Conservation (phyloP, 2,329 filamentous ascomycete species). For the Pseudocercospora eumusae region DNA sequence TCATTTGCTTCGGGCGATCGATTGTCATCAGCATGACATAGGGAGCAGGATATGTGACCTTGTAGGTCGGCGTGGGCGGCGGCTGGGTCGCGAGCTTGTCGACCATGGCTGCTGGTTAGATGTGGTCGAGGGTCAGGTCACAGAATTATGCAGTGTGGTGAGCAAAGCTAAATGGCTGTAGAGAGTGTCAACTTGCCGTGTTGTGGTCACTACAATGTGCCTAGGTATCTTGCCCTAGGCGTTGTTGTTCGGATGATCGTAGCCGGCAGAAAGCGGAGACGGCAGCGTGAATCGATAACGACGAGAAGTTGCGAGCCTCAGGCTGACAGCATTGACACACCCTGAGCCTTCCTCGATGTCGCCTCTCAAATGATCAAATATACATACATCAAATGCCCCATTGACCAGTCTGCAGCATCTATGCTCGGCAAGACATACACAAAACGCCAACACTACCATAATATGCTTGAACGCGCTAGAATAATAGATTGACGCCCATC, state of each 20-base stretch:
- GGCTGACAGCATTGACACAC: background rate
- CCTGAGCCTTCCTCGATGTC: too few relatives aligned
- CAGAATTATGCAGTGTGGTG: background rate
- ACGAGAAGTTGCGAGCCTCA: background rate
- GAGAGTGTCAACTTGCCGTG: background rate
- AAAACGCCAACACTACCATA: background rate
- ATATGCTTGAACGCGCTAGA: constrained; percentile 2
- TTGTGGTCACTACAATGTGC: background rate
- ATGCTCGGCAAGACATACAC: background rate
- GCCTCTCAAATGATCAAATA: too few relatives aligned
- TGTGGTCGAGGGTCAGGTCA: background rate
- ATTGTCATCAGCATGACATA: constrained; percentile 57
- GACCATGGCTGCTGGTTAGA: constrained; percentile 21
- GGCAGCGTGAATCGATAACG: background rate
- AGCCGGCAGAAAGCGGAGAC: constrained; percentile 6
- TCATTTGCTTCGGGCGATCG: constrained; percentile 53
- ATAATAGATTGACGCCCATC: too few relatives aligned
- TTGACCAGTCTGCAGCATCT: too few relatives aligned
- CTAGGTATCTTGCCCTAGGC: constrained; percentile 1
- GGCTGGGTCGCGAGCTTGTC: constrained; percentile 27
- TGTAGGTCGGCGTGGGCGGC: constrained; percentile 30
- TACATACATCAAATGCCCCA: too few relatives aligned
- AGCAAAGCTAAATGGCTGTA: background rate
- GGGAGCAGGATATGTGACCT: constrained; percentile 50
- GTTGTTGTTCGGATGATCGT: constrained; percentile 1